A percentile compares a stretch with the other conserved stretches of the same genome.
These are phyloP conservation scores for Didymella pomorum DNA, from an alignment of 2,329 filamentous ascomycete genomes.

Conservation along the genomic window DNA sequence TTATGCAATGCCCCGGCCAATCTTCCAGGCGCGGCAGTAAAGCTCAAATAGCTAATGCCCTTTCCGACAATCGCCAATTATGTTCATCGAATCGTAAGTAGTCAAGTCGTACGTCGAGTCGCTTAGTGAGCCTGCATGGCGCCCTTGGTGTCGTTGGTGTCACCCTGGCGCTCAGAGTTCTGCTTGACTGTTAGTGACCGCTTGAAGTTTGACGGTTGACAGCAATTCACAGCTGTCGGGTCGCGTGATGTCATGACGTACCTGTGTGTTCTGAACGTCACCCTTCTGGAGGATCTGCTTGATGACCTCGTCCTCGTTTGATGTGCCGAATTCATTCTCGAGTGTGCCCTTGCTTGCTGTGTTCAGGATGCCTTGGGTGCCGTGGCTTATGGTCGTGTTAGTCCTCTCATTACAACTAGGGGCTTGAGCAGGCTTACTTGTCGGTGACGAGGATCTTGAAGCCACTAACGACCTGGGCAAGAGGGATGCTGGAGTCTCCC, in stretches of 20 bases:
- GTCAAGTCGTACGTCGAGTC: slow-evolving; percentile 13
- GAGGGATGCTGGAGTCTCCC: slow-evolving; percentile 76
- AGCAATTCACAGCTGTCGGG: background rate
- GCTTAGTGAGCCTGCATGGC: slow-evolving; percentile 43
- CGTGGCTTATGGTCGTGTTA: slow-evolving; percentile 68
- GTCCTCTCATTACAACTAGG: background rate
- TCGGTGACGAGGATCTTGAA: slow-evolving; percentile 93
- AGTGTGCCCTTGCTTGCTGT: slow-evolving; percentile 76
- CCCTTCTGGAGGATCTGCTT: slow-evolving; percentile 82
- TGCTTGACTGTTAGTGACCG: slow-evolving; percentile 28
- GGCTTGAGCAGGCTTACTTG: slow-evolving; percentile 68
- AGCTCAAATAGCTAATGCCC: slow-evolving; percentile 13
- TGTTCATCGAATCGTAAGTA: slow-evolving; percentile 31
- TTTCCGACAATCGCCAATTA: slow-evolving; percentile 25
- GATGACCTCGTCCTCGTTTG: slow-evolving; percentile 80
- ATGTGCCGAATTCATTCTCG: slow-evolving; percentile 87
- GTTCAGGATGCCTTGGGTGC: slow-evolving; percentile 81
- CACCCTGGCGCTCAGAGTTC: slow-evolving; percentile 53
- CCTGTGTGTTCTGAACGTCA: slow-evolving; percentile 40
- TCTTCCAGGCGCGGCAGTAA: slow-evolving; percentile 21
- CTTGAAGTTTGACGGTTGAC: background rate
- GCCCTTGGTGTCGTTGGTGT: slow-evolving; percentile 54
- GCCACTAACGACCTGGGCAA: slow-evolving; percentile 83
- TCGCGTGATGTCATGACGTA: slow-evolving; percentile 10
- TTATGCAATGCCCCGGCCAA: slow-evolving; percentile 24